Percentiles rank a stretch among this genome's conserved stretches.
Evolutionary conservation across 495 filamentous ascomycete species (phyloP).

Genomic region (Penicillium waksmanii): DNA sequence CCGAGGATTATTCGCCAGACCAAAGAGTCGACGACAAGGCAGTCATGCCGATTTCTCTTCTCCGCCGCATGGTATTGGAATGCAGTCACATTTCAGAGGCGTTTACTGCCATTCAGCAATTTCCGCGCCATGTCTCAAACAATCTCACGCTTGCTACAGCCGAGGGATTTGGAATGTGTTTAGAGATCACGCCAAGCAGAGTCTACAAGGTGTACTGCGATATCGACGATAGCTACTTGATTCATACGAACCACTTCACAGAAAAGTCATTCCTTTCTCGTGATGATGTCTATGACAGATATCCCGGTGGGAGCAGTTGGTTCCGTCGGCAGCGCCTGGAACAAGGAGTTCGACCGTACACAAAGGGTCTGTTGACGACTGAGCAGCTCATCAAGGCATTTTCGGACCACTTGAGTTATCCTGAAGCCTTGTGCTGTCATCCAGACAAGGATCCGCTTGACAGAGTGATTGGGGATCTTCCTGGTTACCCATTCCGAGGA

Average conservation of each 20-base stretch:
- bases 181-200: conserved; percentile 18
- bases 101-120: conserved; percentile 11
- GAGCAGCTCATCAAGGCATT: conserved; percentile 26
- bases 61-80: conserved; percentile 29
- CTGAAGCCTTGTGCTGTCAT: conserved; percentile 18
- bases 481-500: conserved; percentile 6
- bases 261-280: neutral
- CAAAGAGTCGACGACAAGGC: neutral
- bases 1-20: conserved; percentile 22
- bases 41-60: conserved; percentile 21
- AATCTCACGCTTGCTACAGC: conserved; percentile 29
- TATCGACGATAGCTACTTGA: conserved; percentile 6
- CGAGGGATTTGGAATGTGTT: conserved; percentile 29
- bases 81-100: conserved; percentile 9
- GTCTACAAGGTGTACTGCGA: conserved; percentile 16
- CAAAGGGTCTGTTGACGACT: conserved; percentile 9
- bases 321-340: conserved; percentile 2
- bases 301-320: conserved; percentile 9
- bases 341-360: neutral
- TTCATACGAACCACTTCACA: conserved; percentile 12
- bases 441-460: neutral
- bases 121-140: conserved; percentile 31
- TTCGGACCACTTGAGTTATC: conserved; percentile 31
- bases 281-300: neutral
- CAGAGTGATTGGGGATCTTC: neutral